phyloP scores from a whole-genome alignment of 202 grass and related monocot species.

The Elaeis oleifera region DNA sequence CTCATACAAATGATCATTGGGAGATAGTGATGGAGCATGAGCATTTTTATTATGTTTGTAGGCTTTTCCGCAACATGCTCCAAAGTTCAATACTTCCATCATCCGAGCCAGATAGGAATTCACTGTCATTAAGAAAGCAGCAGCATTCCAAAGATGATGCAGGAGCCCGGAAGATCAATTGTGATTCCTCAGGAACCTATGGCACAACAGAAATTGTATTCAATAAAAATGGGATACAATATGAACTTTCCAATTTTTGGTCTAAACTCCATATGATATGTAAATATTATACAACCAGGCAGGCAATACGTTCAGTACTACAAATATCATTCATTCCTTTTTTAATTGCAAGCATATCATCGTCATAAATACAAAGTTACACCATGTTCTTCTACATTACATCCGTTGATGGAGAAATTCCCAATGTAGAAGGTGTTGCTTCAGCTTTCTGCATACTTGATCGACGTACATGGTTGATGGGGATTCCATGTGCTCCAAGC shows the following conservation, averaged over 20 bases:
- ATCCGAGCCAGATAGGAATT: constrained; percentile 78
- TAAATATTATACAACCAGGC: neutral
- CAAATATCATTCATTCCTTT: too few relatives aligned
- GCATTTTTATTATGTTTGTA: constrained; percentile 68
- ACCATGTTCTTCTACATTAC: too few relatives aligned
- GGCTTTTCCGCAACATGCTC: constrained; percentile 77
- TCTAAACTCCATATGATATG: neutral
- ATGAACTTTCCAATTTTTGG: too few relatives aligned
- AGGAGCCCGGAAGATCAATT: constrained; percentile 70
- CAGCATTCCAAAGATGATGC: constrained; percentile 73
- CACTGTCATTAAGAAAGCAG: constrained; percentile 75
- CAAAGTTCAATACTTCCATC: constrained; percentile 79
- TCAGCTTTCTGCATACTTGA: too few relatives aligned
- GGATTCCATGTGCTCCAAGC: too few relatives aligned
- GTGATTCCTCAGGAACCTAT: constrained; percentile 81
- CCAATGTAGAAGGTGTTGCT: too few relatives aligned
- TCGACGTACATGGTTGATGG: too few relatives aligned
- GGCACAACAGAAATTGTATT: neutral
- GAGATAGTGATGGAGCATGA: constrained; percentile 29
- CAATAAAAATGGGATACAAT: too few relatives aligned
- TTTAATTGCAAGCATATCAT: too few relatives aligned
- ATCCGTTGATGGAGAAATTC: too few relatives aligned
- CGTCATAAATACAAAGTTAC: neutral
- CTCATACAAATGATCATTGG: constrained; percentile 11
- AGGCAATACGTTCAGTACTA: neutral